Evolutionary conservation across 75 land plant species (phyloP).

Genomic region (Sequoiadendron giganteum): DNA sequence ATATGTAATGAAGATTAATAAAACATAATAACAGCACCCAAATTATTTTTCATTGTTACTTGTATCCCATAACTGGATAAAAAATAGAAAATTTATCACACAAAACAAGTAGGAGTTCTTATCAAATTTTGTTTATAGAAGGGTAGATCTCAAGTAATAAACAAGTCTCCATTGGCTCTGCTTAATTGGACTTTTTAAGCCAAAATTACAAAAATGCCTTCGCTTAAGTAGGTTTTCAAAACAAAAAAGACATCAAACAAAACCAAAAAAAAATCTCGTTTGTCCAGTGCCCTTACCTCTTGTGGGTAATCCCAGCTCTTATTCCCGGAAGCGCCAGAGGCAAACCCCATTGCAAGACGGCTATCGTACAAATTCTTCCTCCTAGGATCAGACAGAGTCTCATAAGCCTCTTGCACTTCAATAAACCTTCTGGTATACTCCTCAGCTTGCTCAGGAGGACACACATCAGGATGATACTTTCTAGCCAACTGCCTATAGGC

Average conservation of each 20-base stretch:
- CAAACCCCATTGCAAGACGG: slow-evolving; percentile 32
- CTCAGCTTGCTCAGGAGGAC: slow-evolving; percentile 60
- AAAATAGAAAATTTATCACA: too few relatives aligned
- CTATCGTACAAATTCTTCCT: slow-evolving; percentile 63
- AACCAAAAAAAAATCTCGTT: not conserved
- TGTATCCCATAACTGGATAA: too few relatives aligned
- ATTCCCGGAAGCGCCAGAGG: slow-evolving; percentile 35
- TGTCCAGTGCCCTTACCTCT: not conserved
- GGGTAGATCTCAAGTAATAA: too few relatives aligned
- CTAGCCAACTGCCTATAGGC: slow-evolving; percentile 87
- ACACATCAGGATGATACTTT: slow-evolving; percentile 86
- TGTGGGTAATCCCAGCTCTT: slow-evolving; percentile 4
- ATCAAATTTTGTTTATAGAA: too few relatives aligned
- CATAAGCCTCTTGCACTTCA: slow-evolving; percentile 86
- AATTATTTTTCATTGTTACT: too few relatives aligned
- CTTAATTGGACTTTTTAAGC: not conserved
- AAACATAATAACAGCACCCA: too few relatives aligned
- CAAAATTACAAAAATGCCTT: not conserved
- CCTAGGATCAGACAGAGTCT: slow-evolving; percentile 76
- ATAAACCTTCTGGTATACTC: slow-evolving; percentile 76
- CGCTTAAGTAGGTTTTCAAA: not conserved
- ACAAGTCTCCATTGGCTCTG: not conserved
- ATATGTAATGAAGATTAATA: too few relatives aligned
- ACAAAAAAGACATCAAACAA: not conserved
- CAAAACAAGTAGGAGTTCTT: too few relatives aligned